These are phyloP conservation scores for Colletotrichum zoysiae DNA, from an alignment of 2,329 filamentous ascomycete species.

Conservation along the genomic window DNA sequence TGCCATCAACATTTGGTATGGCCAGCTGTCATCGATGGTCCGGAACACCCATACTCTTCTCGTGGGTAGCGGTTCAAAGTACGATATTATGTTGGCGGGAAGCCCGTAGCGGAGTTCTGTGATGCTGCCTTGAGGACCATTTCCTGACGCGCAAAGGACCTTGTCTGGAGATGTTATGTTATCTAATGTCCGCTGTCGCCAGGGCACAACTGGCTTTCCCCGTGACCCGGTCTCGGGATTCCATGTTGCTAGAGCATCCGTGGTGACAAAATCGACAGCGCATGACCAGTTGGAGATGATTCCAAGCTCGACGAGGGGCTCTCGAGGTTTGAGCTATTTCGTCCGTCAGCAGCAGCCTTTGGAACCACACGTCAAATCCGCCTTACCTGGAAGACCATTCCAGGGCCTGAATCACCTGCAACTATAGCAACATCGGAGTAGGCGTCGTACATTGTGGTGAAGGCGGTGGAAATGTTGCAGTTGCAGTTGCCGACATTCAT, in stretches of 20 bases:
- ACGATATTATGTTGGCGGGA: constrained; percentile 74
- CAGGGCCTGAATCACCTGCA: constrained; percentile 82
- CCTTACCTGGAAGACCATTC: constrained; percentile 79
- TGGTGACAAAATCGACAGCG: constrained; percentile 67
- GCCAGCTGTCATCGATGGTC: constrained; percentile 45
- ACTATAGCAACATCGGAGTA: constrained; percentile 84
- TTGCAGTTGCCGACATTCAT: constrained; percentile 74
- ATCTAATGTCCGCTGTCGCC: constrained; percentile 31
- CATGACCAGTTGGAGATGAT: constrained; percentile 74
- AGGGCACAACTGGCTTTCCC: constrained; percentile 28
- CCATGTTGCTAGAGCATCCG: constrained; percentile 52
- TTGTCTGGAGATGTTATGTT: constrained; percentile 55
- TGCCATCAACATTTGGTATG: constrained; percentile 60
- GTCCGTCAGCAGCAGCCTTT: neutral
- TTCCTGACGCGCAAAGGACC: constrained; percentile 76
- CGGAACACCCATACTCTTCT: constrained; percentile 67
- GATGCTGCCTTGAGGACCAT: constrained; percentile 71
- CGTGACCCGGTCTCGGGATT: constrained; percentile 49
- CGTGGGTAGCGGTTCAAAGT: constrained; percentile 65
- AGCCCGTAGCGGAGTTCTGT: constrained; percentile 78
- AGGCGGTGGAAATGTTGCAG: constrained; percentile 84
- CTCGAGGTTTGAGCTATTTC: constrained; percentile 39
- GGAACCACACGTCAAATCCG: neutral
- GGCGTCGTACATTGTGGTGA: constrained; percentile 78
- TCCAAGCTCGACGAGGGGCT: constrained; percentile 50